phyloP scores from a whole-genome alignment of 2,329 filamentous ascomycete species.

The Fonsecaea nubica region DNA sequence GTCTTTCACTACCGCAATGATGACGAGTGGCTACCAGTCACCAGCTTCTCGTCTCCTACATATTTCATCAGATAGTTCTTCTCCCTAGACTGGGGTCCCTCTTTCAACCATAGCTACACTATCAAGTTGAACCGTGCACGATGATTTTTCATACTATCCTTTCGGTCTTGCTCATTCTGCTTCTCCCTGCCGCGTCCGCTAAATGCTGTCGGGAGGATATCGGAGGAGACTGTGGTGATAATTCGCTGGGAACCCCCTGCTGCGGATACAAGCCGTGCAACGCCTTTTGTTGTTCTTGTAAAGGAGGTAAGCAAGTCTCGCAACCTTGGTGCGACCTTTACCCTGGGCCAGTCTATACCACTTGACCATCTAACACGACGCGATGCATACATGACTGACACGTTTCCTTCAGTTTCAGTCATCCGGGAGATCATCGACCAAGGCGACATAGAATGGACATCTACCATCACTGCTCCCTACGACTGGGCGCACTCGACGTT shows the following conservation, averaged over 20 bases:
- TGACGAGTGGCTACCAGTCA: background rate
- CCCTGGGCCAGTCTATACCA: background rate
- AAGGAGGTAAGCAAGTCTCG: slow-evolving; percentile 2
- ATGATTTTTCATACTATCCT: slow-evolving; percentile 9
- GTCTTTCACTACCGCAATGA: background rate
- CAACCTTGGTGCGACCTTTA: background rate
- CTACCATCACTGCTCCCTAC: slow-evolving; percentile 20
- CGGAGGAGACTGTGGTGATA: slow-evolving; percentile 13
- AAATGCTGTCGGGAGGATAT: slow-evolving; percentile 13
- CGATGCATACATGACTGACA: background rate
- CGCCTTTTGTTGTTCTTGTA: slow-evolving; percentile 19
- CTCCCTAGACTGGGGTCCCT: background rate
- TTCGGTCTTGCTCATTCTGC: background rate
- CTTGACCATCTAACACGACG: background rate
- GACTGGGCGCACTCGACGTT: slow-evolving; percentile 2
- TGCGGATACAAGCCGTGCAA: slow-evolving; percentile 21
- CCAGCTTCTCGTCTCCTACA: background rate
- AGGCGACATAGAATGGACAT: slow-evolving; percentile 4
- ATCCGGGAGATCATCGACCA: slow-evolving; percentile 15
- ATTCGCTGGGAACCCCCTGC: slow-evolving; percentile 14
- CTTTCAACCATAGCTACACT: background rate
- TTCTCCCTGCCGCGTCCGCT: background rate
- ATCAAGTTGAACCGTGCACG: background rate
- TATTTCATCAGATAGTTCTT: background rate
- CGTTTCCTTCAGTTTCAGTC: slow-evolving; percentile 1